Evolutionary conservation across 805 yeast genomes (phyloP), one percentile per base, ranked within the genome.

Genomic region (Candida corydali): DNA sequence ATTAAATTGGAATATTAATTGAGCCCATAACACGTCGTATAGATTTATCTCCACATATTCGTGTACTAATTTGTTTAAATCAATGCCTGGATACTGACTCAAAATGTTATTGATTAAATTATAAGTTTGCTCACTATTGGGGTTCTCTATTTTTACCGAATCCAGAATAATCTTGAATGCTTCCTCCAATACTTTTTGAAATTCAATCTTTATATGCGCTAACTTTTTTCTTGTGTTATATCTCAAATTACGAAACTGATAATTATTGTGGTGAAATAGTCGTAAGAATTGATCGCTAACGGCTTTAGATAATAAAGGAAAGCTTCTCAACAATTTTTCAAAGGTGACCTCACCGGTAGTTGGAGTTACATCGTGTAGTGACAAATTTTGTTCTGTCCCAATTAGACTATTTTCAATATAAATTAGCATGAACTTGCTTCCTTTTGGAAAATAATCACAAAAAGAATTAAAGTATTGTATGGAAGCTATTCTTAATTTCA

Each of bases 1-100:
- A 45, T 58, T 46, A 45, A 58, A 63, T 43, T 65, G 73, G 39
- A 46, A 57, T 1, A 59, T 44, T 8, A 67, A 41, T 39, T 62
- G 71, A 18, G 61, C 45, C 93, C 95, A 85, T 5, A 87, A 52
- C 42, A 73, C 75, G 44, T 77, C 83, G 48, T 78, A 82, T 22
- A 86, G 55, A 39, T 79, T 78, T 41, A 70, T 48, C 48, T 89
- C 96, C 11, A 86, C 80, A 47, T 86, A 86, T 37, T 77, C 78
- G 47, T 79, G 82, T 2, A 87, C 65, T 30, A 78, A 63, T 39
- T 65, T 67, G 45, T 67, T 75, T 44, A 78, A 57, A 39, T 80
- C 76, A 12, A 70, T 41, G 1, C 51, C 56, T 0, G 75, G 72
- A 28, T 65, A 55, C 9, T 61, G 45, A 3, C 47, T 36, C 3